Conservation (phyloP, 345 rosid species). For the Microthlaspi erraticum region DNA sequence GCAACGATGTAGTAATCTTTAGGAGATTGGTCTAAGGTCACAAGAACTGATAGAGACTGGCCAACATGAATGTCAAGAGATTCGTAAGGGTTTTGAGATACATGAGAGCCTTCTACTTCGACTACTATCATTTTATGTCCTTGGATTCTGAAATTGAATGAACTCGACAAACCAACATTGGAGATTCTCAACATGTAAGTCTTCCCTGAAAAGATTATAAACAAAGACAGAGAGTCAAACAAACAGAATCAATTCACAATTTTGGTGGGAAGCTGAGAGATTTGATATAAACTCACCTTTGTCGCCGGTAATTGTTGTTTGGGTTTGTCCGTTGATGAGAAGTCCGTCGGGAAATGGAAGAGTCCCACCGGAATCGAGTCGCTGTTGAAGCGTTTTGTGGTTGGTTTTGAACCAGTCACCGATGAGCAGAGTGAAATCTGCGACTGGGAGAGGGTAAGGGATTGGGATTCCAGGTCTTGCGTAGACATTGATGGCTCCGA, state of each 20-base stretch:
- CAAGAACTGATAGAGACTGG: slow-evolving; percentile 78
- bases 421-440: slow-evolving; percentile 74
- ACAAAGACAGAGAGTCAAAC: neutral
- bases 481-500: slow-evolving; percentile 67
- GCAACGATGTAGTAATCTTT: slow-evolving; percentile 88
- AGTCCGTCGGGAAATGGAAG: slow-evolving; percentile 72
- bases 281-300: slow-evolving; percentile 52
- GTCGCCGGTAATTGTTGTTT: slow-evolving; percentile 59
- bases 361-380: slow-evolving; percentile 67
- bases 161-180: slow-evolving; percentile 71
- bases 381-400: slow-evolving; percentile 55
- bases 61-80: slow-evolving; percentile 93
- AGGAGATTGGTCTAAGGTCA: slow-evolving; percentile 71
- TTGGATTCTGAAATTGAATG: slow-evolving; percentile 86
- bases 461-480: slow-evolving; percentile 75
- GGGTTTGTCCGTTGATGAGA: slow-evolving; percentile 66
- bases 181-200: slow-evolving; percentile 88
- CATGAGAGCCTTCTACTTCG: slow-evolving; percentile 94
- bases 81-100: slow-evolving; percentile 68
- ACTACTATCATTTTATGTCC: slow-evolving; percentile 78
- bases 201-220: slow-evolving; percentile 58
- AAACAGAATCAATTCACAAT: neutral
- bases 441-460: slow-evolving; percentile 70
- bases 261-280: neutral
- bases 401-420: slow-evolving; percentile 87